Evolutionary conservation across 352 stramenopile genomes (phyloP).

Genomic region (Phytophthora uliginosa): DNA sequence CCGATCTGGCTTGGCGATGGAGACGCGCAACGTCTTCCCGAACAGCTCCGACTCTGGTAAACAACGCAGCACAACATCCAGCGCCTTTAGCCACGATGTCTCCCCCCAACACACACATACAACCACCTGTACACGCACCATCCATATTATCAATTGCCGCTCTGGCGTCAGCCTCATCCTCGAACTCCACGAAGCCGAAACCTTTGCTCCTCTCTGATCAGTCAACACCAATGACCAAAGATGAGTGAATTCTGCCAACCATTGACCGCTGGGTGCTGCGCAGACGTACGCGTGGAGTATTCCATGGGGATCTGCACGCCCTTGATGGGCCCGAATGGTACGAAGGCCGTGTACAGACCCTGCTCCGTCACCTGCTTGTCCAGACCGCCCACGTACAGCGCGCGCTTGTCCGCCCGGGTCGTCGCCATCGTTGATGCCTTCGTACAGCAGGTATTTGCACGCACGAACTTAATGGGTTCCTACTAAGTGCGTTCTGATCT

Average conservation of each 20-base stretch:
- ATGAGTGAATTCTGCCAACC: not conserved
- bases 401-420: constrained; percentile 67
- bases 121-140: constrained; percentile 40
- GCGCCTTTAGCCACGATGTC: constrained; percentile 8
- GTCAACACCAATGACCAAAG: not conserved
- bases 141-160: constrained; percentile 98
- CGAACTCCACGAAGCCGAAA: constrained; percentile 96
- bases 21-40: constrained; percentile 92
- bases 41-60: constrained; percentile 92
- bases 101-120: not conserved
- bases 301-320: constrained; percentile 82
- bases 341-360: constrained; percentile 87
- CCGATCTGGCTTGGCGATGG: constrained; percentile 90
- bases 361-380: constrained; percentile 90
- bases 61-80: constrained; percentile 14
- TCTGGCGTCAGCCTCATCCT: constrained; percentile 88
- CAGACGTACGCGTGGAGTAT: constrained; percentile 70
- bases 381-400: constrained; percentile 93
- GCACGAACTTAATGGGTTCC: constrained; percentile 1
- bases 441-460: too few species aligned
- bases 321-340: constrained; percentile 88
- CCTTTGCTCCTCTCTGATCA: constrained; percentile 83
- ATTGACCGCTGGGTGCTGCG: not conserved
- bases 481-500: constrained; percentile 40
- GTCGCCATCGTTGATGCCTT: constrained; percentile 23